phyloP scores from a whole-genome alignment of 306 rosid species.

The Adenanthera pavonina region DNA sequence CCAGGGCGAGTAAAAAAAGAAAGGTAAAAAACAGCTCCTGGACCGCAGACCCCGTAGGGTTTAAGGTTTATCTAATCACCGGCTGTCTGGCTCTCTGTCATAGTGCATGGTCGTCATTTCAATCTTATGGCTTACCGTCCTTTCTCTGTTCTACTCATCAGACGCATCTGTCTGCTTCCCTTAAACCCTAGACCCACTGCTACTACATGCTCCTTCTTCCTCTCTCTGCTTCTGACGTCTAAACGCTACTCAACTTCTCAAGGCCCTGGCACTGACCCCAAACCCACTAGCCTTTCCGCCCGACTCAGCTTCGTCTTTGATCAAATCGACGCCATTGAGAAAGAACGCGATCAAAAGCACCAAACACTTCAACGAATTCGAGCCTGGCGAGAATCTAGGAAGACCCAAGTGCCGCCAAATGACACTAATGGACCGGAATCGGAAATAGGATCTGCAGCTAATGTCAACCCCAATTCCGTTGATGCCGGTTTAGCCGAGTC shows the following conservation, averaged over 20 bases:
- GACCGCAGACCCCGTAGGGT: not conserved
- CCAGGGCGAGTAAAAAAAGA: too few relatives aligned
- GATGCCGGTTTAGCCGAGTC: conserved; percentile 26
- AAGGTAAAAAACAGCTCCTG: too few relatives aligned
- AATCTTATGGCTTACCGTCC: conserved; percentile 62
- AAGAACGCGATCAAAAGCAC: conserved; percentile 78
- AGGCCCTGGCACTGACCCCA: conserved; percentile 49
- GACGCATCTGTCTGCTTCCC: conserved; percentile 55
- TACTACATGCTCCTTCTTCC: conserved; percentile 29
- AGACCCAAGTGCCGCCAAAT: conserved; percentile 35
- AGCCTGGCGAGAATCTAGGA: conserved; percentile 80
- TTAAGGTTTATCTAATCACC: not conserved
- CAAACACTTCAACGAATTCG: conserved; percentile 89
- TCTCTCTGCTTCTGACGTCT: conserved; percentile 35
- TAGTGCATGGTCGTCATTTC: not conserved
- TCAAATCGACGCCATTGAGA: conserved; percentile 90
- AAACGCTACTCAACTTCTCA: conserved; percentile 60
- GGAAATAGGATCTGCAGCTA: not conserved
- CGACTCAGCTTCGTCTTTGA: conserved; percentile 92
- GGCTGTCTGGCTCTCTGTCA: not conserved
- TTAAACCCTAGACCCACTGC: conserved; percentile 43
- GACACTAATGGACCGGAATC: conserved; percentile 29
- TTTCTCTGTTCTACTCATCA: conserved; percentile 66
- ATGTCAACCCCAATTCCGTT: not conserved
- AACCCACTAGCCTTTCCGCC: conserved; percentile 75